Conservation (phyloP, 2,329 filamentous ascomycete genomes). For the Clarireedia paspali region DNA sequence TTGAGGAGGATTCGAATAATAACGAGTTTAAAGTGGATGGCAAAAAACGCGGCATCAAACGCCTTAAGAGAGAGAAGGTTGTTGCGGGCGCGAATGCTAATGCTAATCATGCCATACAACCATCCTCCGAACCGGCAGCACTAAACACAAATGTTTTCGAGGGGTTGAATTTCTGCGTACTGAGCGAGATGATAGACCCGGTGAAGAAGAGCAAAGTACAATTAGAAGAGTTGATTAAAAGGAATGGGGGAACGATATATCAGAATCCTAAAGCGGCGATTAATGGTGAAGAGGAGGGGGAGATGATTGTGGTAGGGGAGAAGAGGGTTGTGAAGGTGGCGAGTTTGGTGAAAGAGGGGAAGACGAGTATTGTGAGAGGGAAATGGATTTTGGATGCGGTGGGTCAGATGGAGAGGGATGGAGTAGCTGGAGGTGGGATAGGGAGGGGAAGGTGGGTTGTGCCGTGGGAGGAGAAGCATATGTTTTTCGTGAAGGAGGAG, state of each 20-base stretch:
- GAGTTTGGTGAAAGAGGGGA: conserved; percentile 66
- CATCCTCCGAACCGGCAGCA: conserved; percentile 42
- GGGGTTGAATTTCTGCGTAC: conserved; percentile 72
- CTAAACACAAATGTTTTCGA: conserved; percentile 61
- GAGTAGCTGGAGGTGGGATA: neutral
- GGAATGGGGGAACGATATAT: conserved; percentile 71
- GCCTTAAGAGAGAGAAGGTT: conserved; percentile 59
- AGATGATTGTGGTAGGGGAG: conserved; percentile 71
- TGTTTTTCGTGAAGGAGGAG: conserved; percentile 60
- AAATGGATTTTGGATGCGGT: conserved; percentile 73
- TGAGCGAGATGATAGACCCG: conserved; percentile 66
- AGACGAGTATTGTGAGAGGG: conserved; percentile 67
- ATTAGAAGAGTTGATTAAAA: conserved; percentile 73
- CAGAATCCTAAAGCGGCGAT: conserved; percentile 55
- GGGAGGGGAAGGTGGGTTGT: conserved; percentile 52
- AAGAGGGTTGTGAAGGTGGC: conserved; percentile 75
- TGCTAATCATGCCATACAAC: conserved; percentile 21
- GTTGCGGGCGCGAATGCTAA: conserved; percentile 62
- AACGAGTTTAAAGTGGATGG: conserved; percentile 73
- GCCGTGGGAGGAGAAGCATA: conserved; percentile 52
- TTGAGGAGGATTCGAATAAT: conserved; percentile 62
- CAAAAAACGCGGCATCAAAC: conserved; percentile 47
- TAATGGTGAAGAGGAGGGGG: conserved; percentile 31
- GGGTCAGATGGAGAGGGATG: conserved; percentile 42
- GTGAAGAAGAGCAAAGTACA: conserved; percentile 69